phyloP scores from a whole-genome alignment of 2,329 filamentous ascomycete species.

The Cladophialophora chaetospira region DNA sequence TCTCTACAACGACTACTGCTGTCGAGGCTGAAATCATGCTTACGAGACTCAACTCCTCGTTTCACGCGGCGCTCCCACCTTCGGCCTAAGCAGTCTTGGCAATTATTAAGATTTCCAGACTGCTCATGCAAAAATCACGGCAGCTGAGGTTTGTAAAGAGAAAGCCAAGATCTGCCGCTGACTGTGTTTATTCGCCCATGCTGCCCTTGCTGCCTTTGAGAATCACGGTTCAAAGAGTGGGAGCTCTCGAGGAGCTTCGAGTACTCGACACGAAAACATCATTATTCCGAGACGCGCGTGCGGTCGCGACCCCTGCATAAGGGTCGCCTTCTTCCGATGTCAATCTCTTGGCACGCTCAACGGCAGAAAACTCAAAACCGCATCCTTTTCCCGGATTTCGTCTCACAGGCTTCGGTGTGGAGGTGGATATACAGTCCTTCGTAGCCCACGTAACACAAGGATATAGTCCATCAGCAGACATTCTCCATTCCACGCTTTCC shows the following conservation, averaged over 20 bases:
- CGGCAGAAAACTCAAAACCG: background rate
- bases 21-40: background rate
- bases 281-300: background rate
- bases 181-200: background rate
- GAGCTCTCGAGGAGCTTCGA: too few species aligned
- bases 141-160: background rate
- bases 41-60: background rate
- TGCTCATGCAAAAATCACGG: background rate
- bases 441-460: too few species aligned
- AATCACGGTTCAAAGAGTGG: too few species aligned
- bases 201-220: background rate
- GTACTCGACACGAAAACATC: background rate
- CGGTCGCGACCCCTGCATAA: slow-evolving; percentile 1
- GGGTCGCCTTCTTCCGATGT: background rate
- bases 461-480: slow-evolving; percentile 1
- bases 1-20: background rate
- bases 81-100: background rate
- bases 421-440: background rate
- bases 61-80: background rate
- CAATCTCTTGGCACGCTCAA: slow-evolving; percentile 8
- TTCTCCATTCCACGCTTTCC: slow-evolving; percentile 48
- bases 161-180: background rate
- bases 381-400: background rate
- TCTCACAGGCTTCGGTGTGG: background rate
- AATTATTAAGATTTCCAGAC: background rate